These are phyloP conservation scores for Russula emetica DNA, from an alignment of 768 basidiomycete species.

Conservation along the genomic window DNA sequence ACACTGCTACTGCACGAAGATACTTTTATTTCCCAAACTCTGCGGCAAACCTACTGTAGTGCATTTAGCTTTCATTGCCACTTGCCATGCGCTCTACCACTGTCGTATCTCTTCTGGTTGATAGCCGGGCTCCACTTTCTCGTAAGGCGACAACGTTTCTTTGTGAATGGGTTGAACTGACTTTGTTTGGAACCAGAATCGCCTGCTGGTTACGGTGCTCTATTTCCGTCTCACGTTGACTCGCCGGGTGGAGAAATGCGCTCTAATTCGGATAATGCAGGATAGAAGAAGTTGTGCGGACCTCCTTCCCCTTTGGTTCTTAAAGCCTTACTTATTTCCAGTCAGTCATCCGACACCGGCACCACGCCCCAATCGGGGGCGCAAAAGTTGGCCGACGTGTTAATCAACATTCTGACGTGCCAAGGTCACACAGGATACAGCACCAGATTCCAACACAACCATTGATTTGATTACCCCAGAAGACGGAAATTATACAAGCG, in stretches of 20 bases:
- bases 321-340: background rate
- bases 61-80: background rate
- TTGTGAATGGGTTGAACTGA: background rate
- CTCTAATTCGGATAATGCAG: background rate
- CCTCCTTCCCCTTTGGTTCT: no score
- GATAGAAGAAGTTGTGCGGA: no score
- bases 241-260: background rate
- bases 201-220: background rate
- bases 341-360: background rate
- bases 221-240: background rate
- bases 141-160: background rate
- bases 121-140: background rate
- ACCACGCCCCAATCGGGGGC: background rate
- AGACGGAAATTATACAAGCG: background rate
- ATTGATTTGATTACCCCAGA: background rate
- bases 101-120: background rate
- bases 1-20: no score
- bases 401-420: background rate
- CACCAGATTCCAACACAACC: background rate
- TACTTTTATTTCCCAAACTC: no score
- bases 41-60: no score
- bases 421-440: no score
- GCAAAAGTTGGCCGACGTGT: no score
- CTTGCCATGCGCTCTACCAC: background rate
- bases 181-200: background rate